Evolutionary conservation across 345 rosid species (phyloP).

Genomic region (Lenwebbia sp.): DNA sequence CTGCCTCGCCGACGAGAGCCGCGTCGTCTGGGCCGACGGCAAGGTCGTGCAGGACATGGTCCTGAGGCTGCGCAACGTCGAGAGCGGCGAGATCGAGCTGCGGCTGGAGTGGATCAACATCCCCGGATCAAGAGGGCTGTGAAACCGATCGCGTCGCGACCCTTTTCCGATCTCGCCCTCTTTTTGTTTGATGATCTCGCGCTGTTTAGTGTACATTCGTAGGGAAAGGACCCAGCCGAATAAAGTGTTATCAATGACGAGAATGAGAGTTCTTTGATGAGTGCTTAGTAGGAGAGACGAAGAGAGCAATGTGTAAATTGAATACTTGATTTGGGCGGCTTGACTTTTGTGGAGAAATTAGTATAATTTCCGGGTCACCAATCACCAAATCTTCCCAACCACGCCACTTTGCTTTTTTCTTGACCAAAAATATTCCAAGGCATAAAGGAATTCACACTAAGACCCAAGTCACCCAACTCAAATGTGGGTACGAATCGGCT

Average conservation of each 20-base stretch:
- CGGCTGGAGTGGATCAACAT: conserved; percentile 80
- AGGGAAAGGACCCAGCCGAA: neutral
- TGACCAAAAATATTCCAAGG: neutral
- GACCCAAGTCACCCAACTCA: neutral
- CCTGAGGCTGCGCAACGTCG: conserved; percentile 68
- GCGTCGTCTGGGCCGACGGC: conserved; percentile 32
- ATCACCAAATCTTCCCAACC: neutral
- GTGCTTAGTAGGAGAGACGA: neutral
- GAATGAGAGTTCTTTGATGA: neutral
- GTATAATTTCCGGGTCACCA: neutral
- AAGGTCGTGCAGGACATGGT: conserved; percentile 52
- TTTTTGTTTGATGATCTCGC: too few relatives aligned
- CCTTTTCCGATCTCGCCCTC: neutral
- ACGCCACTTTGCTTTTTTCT: neutral
- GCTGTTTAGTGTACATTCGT: neutral
- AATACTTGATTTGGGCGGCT: neutral
- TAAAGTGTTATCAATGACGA: neutral
- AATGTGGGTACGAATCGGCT: neutral
- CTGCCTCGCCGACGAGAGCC: conserved; percentile 63
- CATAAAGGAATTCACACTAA: neutral
- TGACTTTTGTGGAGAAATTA: neutral
- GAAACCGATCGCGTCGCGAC: neutral
- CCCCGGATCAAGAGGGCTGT: conserved; percentile 59
- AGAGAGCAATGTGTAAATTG: neutral
- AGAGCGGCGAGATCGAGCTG: conserved; percentile 77